Base-by-base conservation (phyloP, 2,329 filamentous ascomycete genomes). In the Colletotrichum theobromicola region DNA sequence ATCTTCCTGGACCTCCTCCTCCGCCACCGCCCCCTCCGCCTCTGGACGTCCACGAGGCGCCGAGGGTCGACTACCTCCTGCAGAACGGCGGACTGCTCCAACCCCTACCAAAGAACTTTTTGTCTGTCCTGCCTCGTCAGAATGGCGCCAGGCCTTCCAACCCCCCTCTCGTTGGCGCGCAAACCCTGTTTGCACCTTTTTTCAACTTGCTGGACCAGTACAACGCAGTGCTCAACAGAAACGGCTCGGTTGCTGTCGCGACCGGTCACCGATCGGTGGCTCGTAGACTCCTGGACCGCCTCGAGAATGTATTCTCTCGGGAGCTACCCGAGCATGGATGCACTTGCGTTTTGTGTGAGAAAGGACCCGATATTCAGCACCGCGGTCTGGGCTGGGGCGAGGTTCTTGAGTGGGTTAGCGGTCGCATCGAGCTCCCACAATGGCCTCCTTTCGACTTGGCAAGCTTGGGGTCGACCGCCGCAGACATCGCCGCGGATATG, bases 181-280 rank as follows among this genome's bases (percentile, higher is more conserved):
- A 94, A 64, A 91, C 91, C 16, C 87, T 98, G 7, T 98, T 98
- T 81, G 91, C 93, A 6, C 95, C 95, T 0, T 95, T 97, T 77
- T 94, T 94, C 82, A 93, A 92, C 76, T 88, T 98, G 3, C 88
- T 99, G 26, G 94, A 98, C 77, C 94, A 98, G 80, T 98, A 98
- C 81, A 91, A 93, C 76, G 90, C 91, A 4, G 96, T 99, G 5
- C 89, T 98, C 76, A 87, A 90, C 55, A 95, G 94, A 76, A 95
- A 94, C 78, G 97, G 97, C 5, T 98, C 96, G 1, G 87, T 99
- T 7, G 97, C 97, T 4, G 97, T 98, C 2, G 97, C 97, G 18
- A 98, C 96, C 0, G 97, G 97, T 7, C 98, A 98, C 83, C 92
- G 95, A 68, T 98, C 96, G 1, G 94, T 98, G n/a, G 97, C 97